Base-by-base conservation (phyloP, 345 rosid species). In the Corymbia maculata region DNA sequence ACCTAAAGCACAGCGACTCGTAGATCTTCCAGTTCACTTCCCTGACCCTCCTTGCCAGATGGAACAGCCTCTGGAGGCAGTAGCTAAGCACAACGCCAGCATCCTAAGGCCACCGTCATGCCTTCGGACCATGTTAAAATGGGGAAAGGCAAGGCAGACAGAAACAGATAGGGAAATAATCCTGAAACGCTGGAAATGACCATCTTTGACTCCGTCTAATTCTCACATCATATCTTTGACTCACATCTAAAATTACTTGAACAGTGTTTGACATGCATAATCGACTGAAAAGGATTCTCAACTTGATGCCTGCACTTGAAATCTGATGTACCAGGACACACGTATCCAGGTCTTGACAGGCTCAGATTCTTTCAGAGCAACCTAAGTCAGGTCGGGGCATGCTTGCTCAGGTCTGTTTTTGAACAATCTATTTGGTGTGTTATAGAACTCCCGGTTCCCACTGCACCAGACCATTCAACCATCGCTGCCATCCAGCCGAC, bases 21-120 rank as follows among this genome's bases (percentile, higher is more conserved):
- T 97, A 97, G 9, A 96, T 97, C 93, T 97, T 98, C 98, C 99
- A 98, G 93, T 95, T 97, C 26, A 95, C 99, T 89, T 98, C 98
- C 87, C 99, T 94, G 79, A 98, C 99, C 91, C 97, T 98, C 80
- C 98, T 91, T 0, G 99, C 98, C 51, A 99, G 98, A 91, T 98
- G 99, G 90, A 98, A 98, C 89, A 96, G 92, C 50, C 98, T 98
- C 92, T 98, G 97, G 52, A 96, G 94, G 90, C 99, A 98, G 88
- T 98, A 98, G 91, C 96, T 95, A 36, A 98, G 93, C 49, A 97
- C 94, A 42, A 94, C 87, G 7, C 95, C 97, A 82, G 97, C 92
- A 85, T 59, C 99, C 98, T 88, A 96, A 85, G 28, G 98, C 99
- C 26, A 95, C 97, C 90, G 97, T 89, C 98, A 96, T 92, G 52